Percentiles rank a stretch among this genome's conserved stretches.
These are phyloP conservation scores for Acer campestre DNA, from an alignment of 345 rosid genomes.

Conservation along the genomic window DNA sequence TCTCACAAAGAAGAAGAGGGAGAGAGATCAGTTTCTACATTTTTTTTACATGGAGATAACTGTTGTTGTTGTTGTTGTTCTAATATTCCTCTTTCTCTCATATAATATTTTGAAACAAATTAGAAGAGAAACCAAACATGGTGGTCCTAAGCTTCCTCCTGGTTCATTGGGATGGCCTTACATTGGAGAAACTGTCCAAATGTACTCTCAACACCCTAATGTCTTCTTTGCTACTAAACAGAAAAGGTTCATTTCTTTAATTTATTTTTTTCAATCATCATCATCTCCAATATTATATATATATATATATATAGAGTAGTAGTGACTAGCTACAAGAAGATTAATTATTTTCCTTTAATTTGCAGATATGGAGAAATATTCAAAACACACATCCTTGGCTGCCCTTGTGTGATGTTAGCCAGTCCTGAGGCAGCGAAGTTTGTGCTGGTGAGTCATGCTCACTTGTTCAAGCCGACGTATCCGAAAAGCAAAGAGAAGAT, in stretches of 20 bases:
- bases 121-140: conserved; percentile 11
- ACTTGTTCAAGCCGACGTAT: conserved; percentile 86
- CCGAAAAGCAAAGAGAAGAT: conserved; percentile 84
- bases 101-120: conserved; percentile 28
- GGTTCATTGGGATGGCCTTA: conserved; percentile 93
- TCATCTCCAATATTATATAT: neutral
- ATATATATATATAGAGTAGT: neutral
- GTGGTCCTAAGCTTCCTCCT: conserved; percentile 66
- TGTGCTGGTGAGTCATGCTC: conserved; percentile 75
- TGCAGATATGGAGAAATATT: conserved; percentile 82
- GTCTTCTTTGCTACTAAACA: conserved; percentile 64
- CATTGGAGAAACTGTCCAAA: conserved; percentile 78
- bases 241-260: conserved; percentile 42
- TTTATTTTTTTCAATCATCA: neutral
- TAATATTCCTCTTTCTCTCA: conserved; percentile 37
- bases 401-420: conserved; percentile 84
- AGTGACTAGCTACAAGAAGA: too few species aligned
- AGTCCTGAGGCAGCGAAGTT: conserved; percentile 81
- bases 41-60: conserved; percentile 44
- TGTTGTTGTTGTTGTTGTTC: conserved; percentile 20
- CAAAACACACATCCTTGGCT: conserved; percentile 75
- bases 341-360: neutral
- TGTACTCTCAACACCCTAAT: conserved; percentile 79
- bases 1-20: neutral
- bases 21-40: conserved; percentile 8